Evolutionary conservation across 169 alveolate species (phyloP).

Genomic region (Eimeria sp.): DNA sequence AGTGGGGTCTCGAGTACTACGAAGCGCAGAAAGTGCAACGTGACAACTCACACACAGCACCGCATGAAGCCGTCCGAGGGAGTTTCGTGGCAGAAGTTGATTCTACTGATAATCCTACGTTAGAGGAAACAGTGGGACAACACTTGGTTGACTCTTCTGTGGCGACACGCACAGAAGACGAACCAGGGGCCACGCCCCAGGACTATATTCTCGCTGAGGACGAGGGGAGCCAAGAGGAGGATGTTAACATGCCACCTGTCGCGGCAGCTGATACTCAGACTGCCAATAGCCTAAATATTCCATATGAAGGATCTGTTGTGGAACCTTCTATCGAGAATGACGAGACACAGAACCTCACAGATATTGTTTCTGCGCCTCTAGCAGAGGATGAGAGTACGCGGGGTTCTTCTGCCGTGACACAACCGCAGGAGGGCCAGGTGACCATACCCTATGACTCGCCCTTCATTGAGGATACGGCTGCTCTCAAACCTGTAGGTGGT

Average conservation of each 20-base stretch:
- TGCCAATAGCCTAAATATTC: background rate
- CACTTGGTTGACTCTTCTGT: background rate
- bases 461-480: background rate
- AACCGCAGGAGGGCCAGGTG: background rate
- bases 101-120: background rate
- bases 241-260: background rate
- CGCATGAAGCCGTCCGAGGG: background rate
- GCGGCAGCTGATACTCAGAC: background rate
- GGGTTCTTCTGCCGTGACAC: background rate
- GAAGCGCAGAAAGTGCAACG: background rate
- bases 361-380: background rate
- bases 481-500: background rate
- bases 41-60: background rate
- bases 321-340: background rate
- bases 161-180: background rate
- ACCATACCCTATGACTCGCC: slow-evolving; percentile 13
- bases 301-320: background rate
- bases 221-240: background rate
- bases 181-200: background rate
- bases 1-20: background rate
- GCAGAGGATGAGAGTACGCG: background rate
- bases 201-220: background rate
- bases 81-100: background rate
- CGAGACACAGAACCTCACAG: background rate
- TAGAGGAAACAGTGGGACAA: background rate